Base-by-base conservation (phyloP, 2,329 filamentous ascomycete species). In the Pseudomassariella vexata region DNA sequence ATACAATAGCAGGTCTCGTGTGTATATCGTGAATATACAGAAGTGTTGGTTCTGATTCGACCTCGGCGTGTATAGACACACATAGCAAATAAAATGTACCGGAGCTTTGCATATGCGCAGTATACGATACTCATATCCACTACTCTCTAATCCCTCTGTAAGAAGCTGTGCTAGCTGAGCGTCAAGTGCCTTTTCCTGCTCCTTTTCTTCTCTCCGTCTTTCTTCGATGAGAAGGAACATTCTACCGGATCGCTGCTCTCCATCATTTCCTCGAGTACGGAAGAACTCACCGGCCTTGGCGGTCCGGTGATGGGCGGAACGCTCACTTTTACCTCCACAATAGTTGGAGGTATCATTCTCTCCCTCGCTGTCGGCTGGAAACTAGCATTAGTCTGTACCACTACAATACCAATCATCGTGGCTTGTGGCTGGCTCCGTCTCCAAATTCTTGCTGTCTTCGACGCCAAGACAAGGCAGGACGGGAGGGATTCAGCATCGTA, bases 341-440 rank as follows among this genome's bases (percentile, higher is more conserved):
- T 30, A 6, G 6, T 30, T 3, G 14, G 28, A 3, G 28, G 19
- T 12, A 17, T 30, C 2, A 21, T 21, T 3, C 6, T 30, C 7
- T 11, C 19, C 3, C 15, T 32, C 11, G 71, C 76, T 5, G 75
- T 92, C 35, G 86, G 85, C 3, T 95, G 88, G 88, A 94, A 94
- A 57, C 67, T 94, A n/a, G 82, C 84, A 8, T 70, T 94, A 1
- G 86, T 94, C 18, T 90, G 85, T 48, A 82, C 83, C 34, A 68
- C 85, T 3, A 82, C 80, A 0, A 79, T 94, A 15, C 88, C 88
- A 0, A 57, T 94, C 19, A 68, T 94, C 10, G 64, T 94, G 2
- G 78, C 66, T 3, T 92, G 85, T 50, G 85, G 88, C 11, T 92
- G 87, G 63, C 79, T 87, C 58, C 78, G 88, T 4, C 92, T 95